These are phyloP conservation scores for Pleurotus pulmonarius DNA, from an alignment of 768 basidiomycete genomes.

Conservation along the genomic window DNA sequence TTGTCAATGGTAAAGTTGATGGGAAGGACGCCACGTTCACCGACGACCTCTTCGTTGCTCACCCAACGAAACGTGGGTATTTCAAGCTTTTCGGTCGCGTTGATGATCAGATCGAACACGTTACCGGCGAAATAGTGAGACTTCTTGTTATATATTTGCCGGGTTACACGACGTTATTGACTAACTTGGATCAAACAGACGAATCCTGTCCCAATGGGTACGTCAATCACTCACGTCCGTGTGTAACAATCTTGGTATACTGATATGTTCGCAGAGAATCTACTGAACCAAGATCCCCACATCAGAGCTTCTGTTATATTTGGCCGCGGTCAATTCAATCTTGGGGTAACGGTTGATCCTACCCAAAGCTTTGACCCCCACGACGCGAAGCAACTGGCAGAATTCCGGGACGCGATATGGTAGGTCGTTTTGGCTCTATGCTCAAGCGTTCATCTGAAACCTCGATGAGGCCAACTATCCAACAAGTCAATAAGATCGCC, in stretches of 20 bases:
- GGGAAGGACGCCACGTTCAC: slow-evolving; percentile 14
- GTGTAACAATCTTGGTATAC: background rate
- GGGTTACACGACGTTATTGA: too few species aligned
- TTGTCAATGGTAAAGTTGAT: slow-evolving; percentile 10
- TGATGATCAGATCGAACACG: slow-evolving; percentile 19
- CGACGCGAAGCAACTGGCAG: slow-evolving; percentile 7
- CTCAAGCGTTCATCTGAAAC: slow-evolving; percentile 12
- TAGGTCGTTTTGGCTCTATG: background rate
- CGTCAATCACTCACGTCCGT: background rate
- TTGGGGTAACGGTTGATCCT: slow-evolving; percentile 28
- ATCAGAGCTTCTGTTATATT: slow-evolving; percentile 24
- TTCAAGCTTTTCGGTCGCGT: slow-evolving; percentile 19
- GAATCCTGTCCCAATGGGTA: slow-evolving; percentile 25
- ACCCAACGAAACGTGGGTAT: slow-evolving; percentile 17
- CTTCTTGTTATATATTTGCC: background rate
- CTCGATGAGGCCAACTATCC: slow-evolving; percentile 19
- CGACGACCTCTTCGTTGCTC: slow-evolving; percentile 19
- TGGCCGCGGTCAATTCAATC: slow-evolving; percentile 24
- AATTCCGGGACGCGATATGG: slow-evolving; percentile 2
- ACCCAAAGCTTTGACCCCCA: slow-evolving; percentile 12
- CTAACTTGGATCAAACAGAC: slow-evolving; percentile 12
- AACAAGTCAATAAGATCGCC: slow-evolving; percentile 19
- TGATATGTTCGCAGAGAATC: slow-evolving; percentile 12
- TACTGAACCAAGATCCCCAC: slow-evolving; percentile 16
- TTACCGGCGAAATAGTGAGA: slow-evolving; percentile 15